Base-by-base conservation (phyloP, 306 rosid species). In the Malus asiatica region DNA sequence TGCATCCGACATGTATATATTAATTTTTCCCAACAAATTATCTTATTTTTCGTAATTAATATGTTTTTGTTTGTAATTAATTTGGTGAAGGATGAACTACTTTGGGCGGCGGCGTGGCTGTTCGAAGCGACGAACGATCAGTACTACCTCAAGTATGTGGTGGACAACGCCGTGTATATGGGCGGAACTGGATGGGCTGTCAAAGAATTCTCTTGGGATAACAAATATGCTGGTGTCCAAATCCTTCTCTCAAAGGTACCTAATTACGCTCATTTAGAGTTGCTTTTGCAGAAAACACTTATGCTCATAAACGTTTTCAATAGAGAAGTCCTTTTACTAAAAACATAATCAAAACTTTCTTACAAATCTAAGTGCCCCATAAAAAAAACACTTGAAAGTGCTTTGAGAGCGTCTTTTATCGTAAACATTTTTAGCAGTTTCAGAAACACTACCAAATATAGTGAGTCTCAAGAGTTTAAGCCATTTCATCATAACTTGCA, bases 71-170 rank as follows among this genome's bases (percentile, higher is more conserved):
- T 38, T 55, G 60, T 29, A 45, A 57, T 30, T 63, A 4, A 23
- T 81, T 20, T 75, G 66, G 11, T 79, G 70, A 74, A 91, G 98
- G 98, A 93, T 79, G 98, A 93, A 78, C 74, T 93, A 60, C 59
- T 93, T n/a, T 93, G 98, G 98, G 97, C 94, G 45, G 93, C 97
- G 2, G 82, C 96, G 0, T 93, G 98, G 98, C 83, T 93, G 18
- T 85, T 87, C 65, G 79, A 76, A 76, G 97, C 97, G 72, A 93
- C 94, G 22, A 80, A 85, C 0, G 93, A 91, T 2, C 90, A 84
- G 27, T 87, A 86, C 88, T 91, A 91, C 91, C 82, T 93, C 73
- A 86, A 91, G 70, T 93, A 91, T 55, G 90, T 80, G 30, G 93
- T 85, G 66, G 91, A 93, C 85, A 90, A 90, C 59, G 93, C 90